Percentiles rank a stretch among this genome's conserved stretches.
Evolutionary conservation across 2,329 filamentous ascomycete genomes (phyloP).

Genomic region (Cladosporium austrohemisphaericum): DNA sequence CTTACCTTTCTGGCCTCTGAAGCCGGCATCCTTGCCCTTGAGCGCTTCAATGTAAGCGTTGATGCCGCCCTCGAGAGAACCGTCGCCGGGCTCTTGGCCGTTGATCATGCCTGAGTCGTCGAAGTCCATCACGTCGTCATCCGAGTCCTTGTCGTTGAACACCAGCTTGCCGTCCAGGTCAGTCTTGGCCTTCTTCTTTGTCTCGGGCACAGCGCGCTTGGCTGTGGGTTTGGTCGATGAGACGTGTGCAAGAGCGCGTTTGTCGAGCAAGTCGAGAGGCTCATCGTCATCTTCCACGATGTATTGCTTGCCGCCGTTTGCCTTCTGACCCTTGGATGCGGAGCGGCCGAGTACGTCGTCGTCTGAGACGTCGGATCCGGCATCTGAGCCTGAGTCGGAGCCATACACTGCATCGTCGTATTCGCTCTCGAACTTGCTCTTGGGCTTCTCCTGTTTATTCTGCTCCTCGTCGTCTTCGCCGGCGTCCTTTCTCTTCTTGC

Average conservation of each 20-base stretch:
- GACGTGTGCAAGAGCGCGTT: conserved; percentile 84
- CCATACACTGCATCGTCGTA: conserved; percentile 96
- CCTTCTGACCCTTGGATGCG: conserved; percentile 51
- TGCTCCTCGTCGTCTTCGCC: conserved; percentile 57
- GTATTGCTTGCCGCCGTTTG: conserved; percentile 59
- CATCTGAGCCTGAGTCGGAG: conserved; percentile 47
- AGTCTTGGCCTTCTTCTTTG: conserved; percentile 59
- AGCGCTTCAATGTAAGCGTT: conserved; percentile 62
- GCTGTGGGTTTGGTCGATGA: conserved; percentile 80
- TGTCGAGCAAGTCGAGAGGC: conserved; percentile 87
- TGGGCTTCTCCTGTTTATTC: conserved; percentile 43
- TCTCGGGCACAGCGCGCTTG: conserved; percentile 45
- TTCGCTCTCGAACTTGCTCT: conserved; percentile 77
- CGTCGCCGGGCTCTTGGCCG: conserved; percentile 36
- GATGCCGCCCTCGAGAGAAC: conserved; percentile 48
- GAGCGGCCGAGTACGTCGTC: conserved; percentile 51
- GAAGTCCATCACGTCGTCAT: conserved; percentile 52
- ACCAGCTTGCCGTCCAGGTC: conserved; percentile 79
- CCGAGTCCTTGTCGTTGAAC: conserved; percentile 53
- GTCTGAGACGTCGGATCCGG: conserved; percentile 60
- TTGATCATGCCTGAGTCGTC: conserved; percentile 49
- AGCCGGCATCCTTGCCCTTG: conserved; percentile 55
- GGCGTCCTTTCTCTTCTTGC: conserved; percentile 79
- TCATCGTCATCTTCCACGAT: conserved; percentile 94
- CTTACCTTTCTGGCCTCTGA: conserved; percentile 56